Conservation (phyloP, 768 basidiomycete genomes). For the Leucosporidium yakuticum region DNA sequence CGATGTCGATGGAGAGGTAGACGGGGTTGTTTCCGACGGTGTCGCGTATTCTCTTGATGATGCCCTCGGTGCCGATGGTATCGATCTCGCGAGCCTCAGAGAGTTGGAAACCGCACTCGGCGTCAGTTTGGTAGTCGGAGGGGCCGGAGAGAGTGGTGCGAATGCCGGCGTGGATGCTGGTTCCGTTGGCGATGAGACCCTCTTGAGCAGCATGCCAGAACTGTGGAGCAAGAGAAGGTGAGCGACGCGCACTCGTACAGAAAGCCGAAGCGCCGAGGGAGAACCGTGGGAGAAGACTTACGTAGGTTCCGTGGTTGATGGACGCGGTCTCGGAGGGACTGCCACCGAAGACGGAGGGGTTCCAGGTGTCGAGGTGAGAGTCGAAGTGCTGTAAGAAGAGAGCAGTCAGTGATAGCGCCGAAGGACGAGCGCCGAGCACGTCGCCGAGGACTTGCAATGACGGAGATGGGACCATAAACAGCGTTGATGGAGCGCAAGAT, state of each 20-base stretch:
- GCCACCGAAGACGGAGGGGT: background rate
- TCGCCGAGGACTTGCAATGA: background rate
- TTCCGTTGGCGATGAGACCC: slow-evolving; percentile 61
- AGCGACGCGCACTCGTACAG: background rate
- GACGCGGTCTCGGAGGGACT: background rate
- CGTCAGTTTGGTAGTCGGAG: slow-evolving; percentile 3
- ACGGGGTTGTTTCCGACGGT: slow-evolving; percentile 69
- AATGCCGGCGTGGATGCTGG: slow-evolving; percentile 76
- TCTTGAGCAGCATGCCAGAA: slow-evolving; percentile 73
- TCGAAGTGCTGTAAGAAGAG: background rate
- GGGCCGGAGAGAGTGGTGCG: slow-evolving; percentile 53
- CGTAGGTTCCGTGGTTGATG: slow-evolving; percentile 16
- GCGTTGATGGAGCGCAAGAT: slow-evolving; percentile 22
- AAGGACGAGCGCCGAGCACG: background rate
- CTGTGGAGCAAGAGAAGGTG: slow-evolving; percentile 9
- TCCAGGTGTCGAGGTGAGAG: slow-evolving; percentile 12
- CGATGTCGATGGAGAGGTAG: slow-evolving; percentile 52
- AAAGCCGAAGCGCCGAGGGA: background rate
- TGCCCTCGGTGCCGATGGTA: slow-evolving; percentile 50
- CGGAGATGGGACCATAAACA: slow-evolving; percentile 22
- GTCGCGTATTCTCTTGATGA: slow-evolving; percentile 62
- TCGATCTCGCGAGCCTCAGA: slow-evolving; percentile 9
- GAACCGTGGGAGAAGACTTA: background rate
- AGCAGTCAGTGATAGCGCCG: background rate
- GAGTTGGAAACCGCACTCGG: slow-evolving; percentile 11